A percentile compares a stretch with the other conserved stretches of the same genome.
Conservation (phyloP, 1,284 basidiomycete species). For the Amylostereum areolatum region DNA sequence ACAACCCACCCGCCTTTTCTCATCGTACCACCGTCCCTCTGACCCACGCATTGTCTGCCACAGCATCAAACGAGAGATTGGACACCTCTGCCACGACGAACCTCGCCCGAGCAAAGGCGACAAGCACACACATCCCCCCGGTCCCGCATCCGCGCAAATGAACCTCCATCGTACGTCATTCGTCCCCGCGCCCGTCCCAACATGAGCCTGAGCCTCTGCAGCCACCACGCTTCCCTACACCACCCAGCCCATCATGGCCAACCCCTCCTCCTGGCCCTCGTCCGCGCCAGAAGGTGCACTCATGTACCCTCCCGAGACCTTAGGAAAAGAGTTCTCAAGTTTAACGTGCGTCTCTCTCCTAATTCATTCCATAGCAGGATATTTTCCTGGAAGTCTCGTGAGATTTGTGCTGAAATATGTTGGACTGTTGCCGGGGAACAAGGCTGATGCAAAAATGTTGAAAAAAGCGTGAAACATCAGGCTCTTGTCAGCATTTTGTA, state of each 20-base stretch:
- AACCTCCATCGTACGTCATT: constrained; percentile 14
- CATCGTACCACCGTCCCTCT: too few relatives aligned
- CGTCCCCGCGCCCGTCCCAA: neutral
- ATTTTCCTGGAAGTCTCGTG: too few relatives aligned
- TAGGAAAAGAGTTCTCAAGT: constrained; percentile 78
- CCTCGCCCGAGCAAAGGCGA: constrained; percentile 43
- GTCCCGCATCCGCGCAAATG: constrained; percentile 19
- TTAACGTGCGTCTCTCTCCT: constrained; percentile 51
- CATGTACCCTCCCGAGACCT: constrained; percentile 61
- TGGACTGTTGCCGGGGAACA: too few relatives aligned
- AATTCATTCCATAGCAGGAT: constrained; percentile 1
- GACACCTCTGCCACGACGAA: constrained; percentile 87
- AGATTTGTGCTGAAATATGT: too few relatives aligned
- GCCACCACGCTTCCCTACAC: constrained; percentile 6
- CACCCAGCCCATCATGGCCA: constrained; percentile 3
- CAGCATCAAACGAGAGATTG: constrained; percentile 89
- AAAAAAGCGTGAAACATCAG: too few relatives aligned
- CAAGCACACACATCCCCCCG: constrained; percentile 28
- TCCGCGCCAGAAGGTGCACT: constrained; percentile 40
- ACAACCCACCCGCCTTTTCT: too few relatives aligned
- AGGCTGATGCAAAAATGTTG: too few relatives aligned
- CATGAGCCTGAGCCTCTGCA: constrained; percentile 19
- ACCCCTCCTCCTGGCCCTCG: constrained; percentile 49
- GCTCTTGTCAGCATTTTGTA: too few relatives aligned
- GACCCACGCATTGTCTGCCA: constrained; percentile 1